Evolutionary conservation across 495 filamentous ascomycete genomes (phyloP), one percentile per base, ranked within the genome.

Genomic region (Talaromyces thailandensis): DNA sequence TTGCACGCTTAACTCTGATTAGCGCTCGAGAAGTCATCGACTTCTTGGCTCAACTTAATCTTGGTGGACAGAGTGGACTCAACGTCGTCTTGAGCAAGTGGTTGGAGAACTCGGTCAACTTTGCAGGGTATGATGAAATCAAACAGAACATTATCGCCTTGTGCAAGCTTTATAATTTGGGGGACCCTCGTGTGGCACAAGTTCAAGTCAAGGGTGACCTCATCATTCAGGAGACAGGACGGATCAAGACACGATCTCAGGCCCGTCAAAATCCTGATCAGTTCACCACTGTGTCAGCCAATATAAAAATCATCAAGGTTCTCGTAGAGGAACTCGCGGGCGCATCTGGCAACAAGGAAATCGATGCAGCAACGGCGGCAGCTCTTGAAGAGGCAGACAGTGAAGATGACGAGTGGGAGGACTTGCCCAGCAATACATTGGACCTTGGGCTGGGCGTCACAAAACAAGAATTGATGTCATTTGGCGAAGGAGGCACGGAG

Each of bases 91-190:
- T 98, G 64, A 80, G 85, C 74, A 97, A 97, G 73, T 98, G 94
- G 94, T 81, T 98, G 0, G 93, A 96, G 73, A 94, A 97, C 73
- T 96, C 92, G 3, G 83, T 94, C 74, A 96, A 88, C 71, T 98
- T 98, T 73, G 90, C 91, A 7, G 94, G 94, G 21, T 98, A 97
- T 67, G 92, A 97, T 67, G 93, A 96, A 71, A 98, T 96, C 67
- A 81, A 92, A 66, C 92, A 96, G 70, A 98, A 98, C 66, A 89
- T 96, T 64, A 92, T 96, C 64, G 94, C 94, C 11, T 80, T 98
- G 16, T 91, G 91, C 6, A 93, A 91, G 66, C 76, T 98, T 11
- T 97, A 91, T 71, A 86, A 85, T 60, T 81, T 98, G 4, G 86
- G 94, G 66, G 94, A 98, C 67, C 82, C 88, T 4, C 88, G 94